These are phyloP conservation scores for Maudiozyma serrabonitensis DNA, from an alignment of 805 yeast genomes.

Conservation along the genomic window DNA sequence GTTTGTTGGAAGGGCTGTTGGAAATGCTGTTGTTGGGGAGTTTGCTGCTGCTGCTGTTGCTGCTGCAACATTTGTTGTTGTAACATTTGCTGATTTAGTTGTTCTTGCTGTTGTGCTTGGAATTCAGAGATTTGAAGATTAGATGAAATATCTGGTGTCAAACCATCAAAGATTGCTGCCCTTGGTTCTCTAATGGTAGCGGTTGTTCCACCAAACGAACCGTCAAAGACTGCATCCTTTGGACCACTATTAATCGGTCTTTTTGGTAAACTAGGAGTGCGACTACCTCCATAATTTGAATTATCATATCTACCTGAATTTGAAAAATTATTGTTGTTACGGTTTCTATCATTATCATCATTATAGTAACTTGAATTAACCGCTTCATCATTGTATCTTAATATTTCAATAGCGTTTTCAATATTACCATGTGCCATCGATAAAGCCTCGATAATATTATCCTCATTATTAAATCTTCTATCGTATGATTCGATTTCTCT, in stretches of 20 bases:
- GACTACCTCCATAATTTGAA: background rate
- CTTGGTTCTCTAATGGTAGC: constrained; percentile 4
- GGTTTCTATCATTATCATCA: background rate
- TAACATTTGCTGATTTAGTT: constrained; percentile 10
- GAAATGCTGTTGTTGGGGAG: background rate
- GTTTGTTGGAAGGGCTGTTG: background rate
- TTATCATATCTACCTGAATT: background rate
- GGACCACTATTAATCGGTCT: constrained; percentile 31
- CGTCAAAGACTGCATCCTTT: constrained; percentile 28
- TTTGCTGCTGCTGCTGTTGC: background rate
- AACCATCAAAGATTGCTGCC: constrained; percentile 8
- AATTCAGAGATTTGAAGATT: constrained; percentile 1
- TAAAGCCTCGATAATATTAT: constrained; percentile 56
- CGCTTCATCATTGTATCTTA: constrained; percentile 16
- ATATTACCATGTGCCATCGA: constrained; percentile 49
- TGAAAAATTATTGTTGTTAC: background rate
- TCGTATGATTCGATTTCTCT: constrained; percentile 33
- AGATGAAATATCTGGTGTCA: background rate
- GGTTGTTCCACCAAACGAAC: background rate
- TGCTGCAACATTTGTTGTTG: constrained; percentile 3
- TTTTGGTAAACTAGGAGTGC: constrained; percentile 30
- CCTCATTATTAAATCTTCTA: constrained; percentile 45
- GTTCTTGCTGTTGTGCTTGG: constrained; percentile 15
- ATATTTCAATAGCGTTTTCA: constrained; percentile 47
- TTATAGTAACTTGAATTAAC: background rate